Base-by-base conservation (phyloP, 305 asterid species). In the Fraxinus xanthoxyloides region DNA sequence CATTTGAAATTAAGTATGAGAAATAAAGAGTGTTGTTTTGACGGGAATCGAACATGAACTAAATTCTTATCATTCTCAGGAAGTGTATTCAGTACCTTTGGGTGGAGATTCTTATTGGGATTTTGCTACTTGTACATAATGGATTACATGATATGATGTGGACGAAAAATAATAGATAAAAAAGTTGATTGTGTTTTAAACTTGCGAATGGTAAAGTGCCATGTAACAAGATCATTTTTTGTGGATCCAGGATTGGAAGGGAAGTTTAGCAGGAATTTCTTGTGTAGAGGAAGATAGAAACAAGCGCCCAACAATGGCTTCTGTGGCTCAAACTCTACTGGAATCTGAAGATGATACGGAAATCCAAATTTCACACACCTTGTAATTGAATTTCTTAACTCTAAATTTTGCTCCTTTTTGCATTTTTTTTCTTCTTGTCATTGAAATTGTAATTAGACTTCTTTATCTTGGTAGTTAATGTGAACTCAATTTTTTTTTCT, bases 281-380 rank as follows among this genome's bases (percentile, higher is more conserved):
- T 84, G 89, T 34, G 81, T 84, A 12, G 89, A 88, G 24, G 87
- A 88, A 36, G 89, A 84, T 24, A 76, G 86, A 82, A 82, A 72
- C 32, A 75, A 59, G 56, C 78, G 84, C 56, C 89, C 91, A 4
- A 86, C 86, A 12, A 87, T 87, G 89, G 87, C 76, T 35, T 76
- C 81, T 3, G 86, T 83, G 3, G 86, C 84, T 32, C 87, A 84
- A 76, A 77, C 74, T 5, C 78, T 85, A 7, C 32, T 81, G 13
- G 83, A 85, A 65, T 84, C 84, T 40, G 72, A 84, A 24, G 86
- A 82, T 73, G 48, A 59, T 54, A 77, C 17, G 7, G 31, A 61
- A 7, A 61, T 61, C 32, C 30, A 21, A 8, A 61, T 21, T 61
- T 46, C 54, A 46, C 54, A 46, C n/a, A 46, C 54, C 54, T 46